Evolutionary conservation across 1,284 basidiomycete species (phyloP), one percentile per base, ranked within the genome.

Genomic region (Ceratobasidium papillatum): DNA sequence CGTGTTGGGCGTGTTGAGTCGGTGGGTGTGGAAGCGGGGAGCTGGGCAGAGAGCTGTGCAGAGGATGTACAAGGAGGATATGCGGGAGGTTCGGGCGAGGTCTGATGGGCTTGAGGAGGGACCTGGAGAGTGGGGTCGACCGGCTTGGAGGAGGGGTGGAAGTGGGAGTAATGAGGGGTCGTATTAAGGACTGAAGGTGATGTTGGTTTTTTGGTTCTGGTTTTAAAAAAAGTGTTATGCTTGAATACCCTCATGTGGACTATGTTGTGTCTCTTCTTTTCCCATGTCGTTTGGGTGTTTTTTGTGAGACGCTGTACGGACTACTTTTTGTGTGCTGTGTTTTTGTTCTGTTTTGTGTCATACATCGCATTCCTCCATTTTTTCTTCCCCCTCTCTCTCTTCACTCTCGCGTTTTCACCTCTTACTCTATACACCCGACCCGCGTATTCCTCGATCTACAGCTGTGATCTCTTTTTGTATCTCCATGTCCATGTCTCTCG

Each of bases 51-150:
- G 68, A 45, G 68, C 68, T 4, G 68, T 71, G 54, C 30, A 27
- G 43, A 43, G 68, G 68, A 71, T 71, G 68, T 71, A 71, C 25
- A 71, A 56, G 56, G 52, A 71, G 22, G 68, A 71, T 71, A 71
- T 71, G 68, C 19, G 68, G 19, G 52, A 71, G 56, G 36, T 71
- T 32, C n/a, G 68, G 56, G 68, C 25, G 43, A 54, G 68, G 25
- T 1, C 68, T 17, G n/a, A 34, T 71, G 68, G 68, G 17, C 43
- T 71, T n/a, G 68, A 71, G 11, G 68, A 71, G 45, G 68, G 68
- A 2, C 68, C 68, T 54, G 68, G 68, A 12, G 25, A 71, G 43
- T 71, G 68, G 68, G 68, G 68, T 11, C n/a, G 68, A 12, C 68
- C 68, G 19, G 68, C 68, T 1, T 71, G 68, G 68, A 45, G 54